Evolutionary conservation across 2,329 filamentous ascomycete species (phyloP), one percentile per base, ranked within the genome.

Genomic region (Tolypocladium sp.): DNA sequence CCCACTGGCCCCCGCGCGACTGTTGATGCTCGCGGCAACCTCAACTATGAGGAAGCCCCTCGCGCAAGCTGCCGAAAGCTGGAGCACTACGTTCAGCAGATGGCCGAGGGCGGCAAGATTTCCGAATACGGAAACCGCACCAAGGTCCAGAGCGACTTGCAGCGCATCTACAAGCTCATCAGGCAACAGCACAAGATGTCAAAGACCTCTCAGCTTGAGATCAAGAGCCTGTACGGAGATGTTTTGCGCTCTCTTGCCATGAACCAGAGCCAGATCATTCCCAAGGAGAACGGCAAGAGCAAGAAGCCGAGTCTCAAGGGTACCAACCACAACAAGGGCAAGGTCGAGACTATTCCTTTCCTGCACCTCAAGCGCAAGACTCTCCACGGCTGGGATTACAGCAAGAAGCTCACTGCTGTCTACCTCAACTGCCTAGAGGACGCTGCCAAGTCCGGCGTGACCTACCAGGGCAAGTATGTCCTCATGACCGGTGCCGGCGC

Each of bases 401-500:
- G 91, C 85, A 99, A 97, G 84, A 97, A 95, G 80, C 84, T 99
- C 60, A 97, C 94, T 30, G 90, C 91, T 59, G 76, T 92, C 66
- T 99, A 99, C 73, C 85, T 99, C 40, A 91, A 97, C 72, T 92
- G 91, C 63, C 78, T 99, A 38, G 92, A 96, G 77, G 85, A 92
- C 63, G 92, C 92, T 64, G 94, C 94, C 64, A 89, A 87, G 69
- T 82, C 85, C 59, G 94, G 94, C 73, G 87, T 99, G 61, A 94
- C 87, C 54, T 99, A 96, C 80, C 85, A 92, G 72, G 91, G 90
- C 77, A 97, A 97, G 82, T 91, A 97, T 70, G 93, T 90, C 55
- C 84, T 99, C 65, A 99, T 99, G 92, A 99, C 94, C 62, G 94
- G 94, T 78, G 94, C 94, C 65, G 94, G 94, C 76, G 94, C 92